Conservation (phyloP, 805 yeast species). For the Candida ovalis region DNA sequence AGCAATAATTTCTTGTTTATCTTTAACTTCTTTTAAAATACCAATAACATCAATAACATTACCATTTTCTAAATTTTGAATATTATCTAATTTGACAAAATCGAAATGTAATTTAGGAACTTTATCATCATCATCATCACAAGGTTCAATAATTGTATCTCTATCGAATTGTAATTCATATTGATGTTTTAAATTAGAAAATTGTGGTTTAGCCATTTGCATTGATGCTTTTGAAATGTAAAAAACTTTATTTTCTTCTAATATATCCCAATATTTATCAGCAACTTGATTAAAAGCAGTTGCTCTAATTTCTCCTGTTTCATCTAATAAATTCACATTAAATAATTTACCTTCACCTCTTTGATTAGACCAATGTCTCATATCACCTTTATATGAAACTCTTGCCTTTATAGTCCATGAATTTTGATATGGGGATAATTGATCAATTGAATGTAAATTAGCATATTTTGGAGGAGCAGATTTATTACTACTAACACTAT, state of each 20-base stretch:
- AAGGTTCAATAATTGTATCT: slow-evolving; percentile 71
- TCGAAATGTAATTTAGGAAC: slow-evolving; percentile 80
- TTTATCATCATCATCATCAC: slow-evolving; percentile 47
- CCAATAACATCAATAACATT: slow-evolving; percentile 84
- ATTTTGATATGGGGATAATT: slow-evolving; percentile 85
- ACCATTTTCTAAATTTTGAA: slow-evolving; percentile 67
- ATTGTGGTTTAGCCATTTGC: slow-evolving; percentile 80
- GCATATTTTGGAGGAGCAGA: slow-evolving; percentile 26
- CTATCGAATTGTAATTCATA: slow-evolving; percentile 82
- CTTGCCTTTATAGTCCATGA: slow-evolving; percentile 93
- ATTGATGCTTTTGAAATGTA: slow-evolving; percentile 79
- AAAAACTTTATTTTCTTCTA: slow-evolving; percentile 88
- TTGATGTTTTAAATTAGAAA: slow-evolving; percentile 78
- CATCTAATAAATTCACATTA: slow-evolving; percentile 84
- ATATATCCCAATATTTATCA: slow-evolving; percentile 65
- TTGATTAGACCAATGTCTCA: slow-evolving; percentile 82
- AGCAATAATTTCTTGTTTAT: slow-evolving; percentile 74
- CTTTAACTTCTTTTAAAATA: slow-evolving; percentile 72
- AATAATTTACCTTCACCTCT: slow-evolving; percentile 89
- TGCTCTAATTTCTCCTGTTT: slow-evolving; percentile 93
- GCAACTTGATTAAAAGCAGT: slow-evolving; percentile 90
- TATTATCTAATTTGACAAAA: slow-evolving; percentile 63
- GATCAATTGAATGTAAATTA: slow-evolving; percentile 70
- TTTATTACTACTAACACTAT: slow-evolving; percentile 2
- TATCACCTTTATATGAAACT: slow-evolving; percentile 81